These are phyloP conservation scores for Gentiana dahurica DNA, from an alignment of 257 asterid genomes.

Conservation along the genomic window DNA sequence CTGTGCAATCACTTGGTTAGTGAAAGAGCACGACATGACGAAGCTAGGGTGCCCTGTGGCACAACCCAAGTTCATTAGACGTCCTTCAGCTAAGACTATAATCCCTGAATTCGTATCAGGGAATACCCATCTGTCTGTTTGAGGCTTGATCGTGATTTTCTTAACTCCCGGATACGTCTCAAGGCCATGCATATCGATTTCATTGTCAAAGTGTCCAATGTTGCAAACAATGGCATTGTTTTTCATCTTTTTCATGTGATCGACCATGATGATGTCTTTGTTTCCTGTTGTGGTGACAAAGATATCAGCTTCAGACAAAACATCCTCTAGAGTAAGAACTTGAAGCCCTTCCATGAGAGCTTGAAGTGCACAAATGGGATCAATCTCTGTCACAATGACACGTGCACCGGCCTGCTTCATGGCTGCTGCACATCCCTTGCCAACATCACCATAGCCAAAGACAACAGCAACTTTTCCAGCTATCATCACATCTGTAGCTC, in stretches of 20 bases:
- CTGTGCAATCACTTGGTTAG: constrained; percentile 60
- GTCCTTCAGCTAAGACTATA: constrained; percentile 47
- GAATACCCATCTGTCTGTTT: constrained; percentile 51
- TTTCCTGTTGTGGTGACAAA: constrained; percentile 64
- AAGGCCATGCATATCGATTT: constrained; percentile 47
- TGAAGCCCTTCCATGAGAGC: constrained; percentile 59
- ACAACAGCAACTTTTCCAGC: constrained; percentile 52
- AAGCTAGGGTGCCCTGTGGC: constrained; percentile 62
- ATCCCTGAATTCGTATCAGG: constrained; percentile 36
- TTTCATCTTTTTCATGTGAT: constrained; percentile 55
- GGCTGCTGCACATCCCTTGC: constrained; percentile 59
- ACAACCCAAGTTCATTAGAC: constrained; percentile 62
- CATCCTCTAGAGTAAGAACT: constrained; percentile 47
- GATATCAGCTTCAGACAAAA: constrained; percentile 39
- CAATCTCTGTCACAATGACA: constrained; percentile 50
- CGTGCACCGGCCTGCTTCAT: constrained; percentile 56
- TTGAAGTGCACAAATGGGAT: constrained; percentile 58
- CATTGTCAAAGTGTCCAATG: constrained; percentile 62
- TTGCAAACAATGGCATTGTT: constrained; percentile 61
- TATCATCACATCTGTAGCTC: constrained; percentile 60
- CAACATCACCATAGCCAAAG: constrained; percentile 50
- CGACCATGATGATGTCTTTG: constrained; percentile 55
- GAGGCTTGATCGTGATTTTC: constrained; percentile 50
- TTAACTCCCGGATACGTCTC: constrained; percentile 49
- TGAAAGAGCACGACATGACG: constrained; percentile 57